phyloP scores from a whole-genome alignment of 1,284 basidiomycete species.

The Austroboletus novae-zelandiae region DNA sequence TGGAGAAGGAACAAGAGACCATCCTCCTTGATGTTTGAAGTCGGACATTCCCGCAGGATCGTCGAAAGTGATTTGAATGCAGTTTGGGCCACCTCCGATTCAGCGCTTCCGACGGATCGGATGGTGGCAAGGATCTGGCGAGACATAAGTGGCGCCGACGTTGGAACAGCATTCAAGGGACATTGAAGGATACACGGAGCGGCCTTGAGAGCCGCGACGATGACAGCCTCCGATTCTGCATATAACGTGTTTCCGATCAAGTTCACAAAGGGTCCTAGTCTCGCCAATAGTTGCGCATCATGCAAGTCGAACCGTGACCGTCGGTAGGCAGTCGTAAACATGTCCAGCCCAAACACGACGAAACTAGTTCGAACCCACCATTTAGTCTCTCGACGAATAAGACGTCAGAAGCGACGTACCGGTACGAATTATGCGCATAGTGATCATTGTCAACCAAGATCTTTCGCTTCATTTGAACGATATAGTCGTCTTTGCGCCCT shows the following conservation, averaged over 20 bases:
- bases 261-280: constrained; percentile 84
- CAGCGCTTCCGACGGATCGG: constrained; percentile 81
- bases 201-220: constrained; percentile 81
- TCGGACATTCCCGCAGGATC: constrained; percentile 82
- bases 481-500: constrained; percentile 53
- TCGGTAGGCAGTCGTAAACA: constrained; percentile 87
- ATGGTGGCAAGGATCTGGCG: constrained; percentile 87
- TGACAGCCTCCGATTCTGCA: constrained; percentile 76
- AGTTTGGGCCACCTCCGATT: constrained; percentile 88
- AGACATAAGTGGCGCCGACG: constrained; percentile 82
- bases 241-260: constrained; percentile 94
- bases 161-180: constrained; percentile 76
- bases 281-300: constrained; percentile 67
- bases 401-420: constrained; percentile 42
- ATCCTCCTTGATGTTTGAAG: constrained; percentile 82
- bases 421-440: constrained; percentile 82
- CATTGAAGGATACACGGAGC: constrained; percentile 83
- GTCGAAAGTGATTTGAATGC: constrained; percentile 86
- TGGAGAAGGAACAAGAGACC: constrained; percentile 88
- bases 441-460: constrained; percentile 58
- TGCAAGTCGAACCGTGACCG: constrained; percentile 86
- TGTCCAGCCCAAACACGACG: constrained; percentile 88
- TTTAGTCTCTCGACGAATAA: constrained; percentile 10
- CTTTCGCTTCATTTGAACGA: constrained; percentile 79
- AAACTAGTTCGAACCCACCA: constrained; percentile 58